phyloP scores from a whole-genome alignment of 768 basidiomycete species.

The Ramaria sp. region DNA sequence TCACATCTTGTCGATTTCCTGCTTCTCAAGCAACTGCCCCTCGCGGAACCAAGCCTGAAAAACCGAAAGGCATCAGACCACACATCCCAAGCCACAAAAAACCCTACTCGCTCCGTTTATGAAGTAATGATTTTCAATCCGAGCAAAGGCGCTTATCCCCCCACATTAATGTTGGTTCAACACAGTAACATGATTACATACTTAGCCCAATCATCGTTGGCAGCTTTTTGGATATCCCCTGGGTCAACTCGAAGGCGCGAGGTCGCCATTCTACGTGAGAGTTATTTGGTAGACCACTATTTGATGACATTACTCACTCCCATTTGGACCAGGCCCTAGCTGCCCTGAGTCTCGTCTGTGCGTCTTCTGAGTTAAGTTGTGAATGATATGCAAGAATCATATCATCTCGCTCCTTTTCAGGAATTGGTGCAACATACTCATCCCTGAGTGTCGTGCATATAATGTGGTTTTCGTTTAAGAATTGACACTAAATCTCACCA shows the following conservation, averaged over 20 bases:
- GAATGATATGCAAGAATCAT: slow-evolving; percentile 77
- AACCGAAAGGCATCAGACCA: not conserved
- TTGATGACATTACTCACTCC: slow-evolving; percentile 50
- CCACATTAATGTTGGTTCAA: too few species aligned
- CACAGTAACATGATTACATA: slow-evolving; percentile 25
- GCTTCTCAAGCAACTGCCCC: slow-evolving; percentile 74
- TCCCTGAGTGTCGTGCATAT: slow-evolving; percentile 41
- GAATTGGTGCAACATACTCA: slow-evolving; percentile 70
- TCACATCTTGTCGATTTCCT: slow-evolving; percentile 83
- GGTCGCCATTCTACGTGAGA: slow-evolving; percentile 59
- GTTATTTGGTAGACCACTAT: not conserved
- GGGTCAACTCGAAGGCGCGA: slow-evolving; percentile 64
- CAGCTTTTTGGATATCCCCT: slow-evolving; percentile 53
- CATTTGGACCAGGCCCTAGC: slow-evolving; percentile 85
- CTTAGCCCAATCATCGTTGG: slow-evolving; percentile 68
- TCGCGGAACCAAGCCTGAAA: slow-evolving; percentile 75
- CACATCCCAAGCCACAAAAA: slow-evolving; percentile 3
- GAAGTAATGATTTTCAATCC: slow-evolving; percentile 89
- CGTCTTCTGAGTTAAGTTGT: slow-evolving; percentile 63
- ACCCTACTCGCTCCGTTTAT: slow-evolving; percentile 50
- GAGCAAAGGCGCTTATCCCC: slow-evolving; percentile 61
- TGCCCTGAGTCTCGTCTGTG: slow-evolving; percentile 49
- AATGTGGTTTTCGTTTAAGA: not conserved
- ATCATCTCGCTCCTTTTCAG: slow-evolving; percentile 68
- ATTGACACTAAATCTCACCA: slow-evolving; percentile 38